These are phyloP conservation scores for Mycena venus DNA, from an alignment of 768 basidiomycete species.

Conservation along the genomic window DNA sequence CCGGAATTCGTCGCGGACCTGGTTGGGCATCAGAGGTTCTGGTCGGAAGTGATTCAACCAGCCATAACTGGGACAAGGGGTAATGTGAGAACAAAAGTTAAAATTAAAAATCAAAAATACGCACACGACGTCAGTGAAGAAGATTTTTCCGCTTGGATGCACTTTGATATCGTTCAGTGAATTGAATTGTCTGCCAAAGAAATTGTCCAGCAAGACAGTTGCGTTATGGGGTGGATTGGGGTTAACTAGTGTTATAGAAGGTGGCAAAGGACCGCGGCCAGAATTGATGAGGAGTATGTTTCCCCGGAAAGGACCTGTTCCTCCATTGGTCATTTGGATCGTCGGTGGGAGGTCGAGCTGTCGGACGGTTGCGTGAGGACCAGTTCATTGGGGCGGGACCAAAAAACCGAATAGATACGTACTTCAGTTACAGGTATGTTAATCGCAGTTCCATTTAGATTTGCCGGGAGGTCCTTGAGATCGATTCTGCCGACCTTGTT, in stretches of 20 bases:
- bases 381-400: background rate
- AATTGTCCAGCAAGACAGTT: conserved; percentile 83
- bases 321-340: conserved; percentile 78
- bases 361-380: background rate
- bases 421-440: conserved; percentile 64
- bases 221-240: conserved; percentile 65
- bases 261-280: conserved; percentile 55
- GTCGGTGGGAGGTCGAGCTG: conserved; percentile 71
- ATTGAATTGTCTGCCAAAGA: conserved; percentile 85
- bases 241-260: conserved; percentile 67
- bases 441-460: conserved; percentile 49
- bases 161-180: conserved; percentile 80
- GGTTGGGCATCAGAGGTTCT: conserved; percentile 73
- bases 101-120: background rate
- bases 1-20: conserved; percentile 39
- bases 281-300: conserved; percentile 65
- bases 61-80: conserved; percentile 46
- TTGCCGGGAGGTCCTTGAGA: conserved; percentile 64
- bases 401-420: conserved; percentile 29
- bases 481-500: conserved; percentile 74
- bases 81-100: background rate
- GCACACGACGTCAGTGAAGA: conserved; percentile 82
- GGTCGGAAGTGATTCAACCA: conserved; percentile 77
- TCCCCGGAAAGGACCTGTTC: conserved; percentile 60
- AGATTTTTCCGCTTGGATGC: conserved; percentile 77